These are phyloP conservation scores for Serendipita vermifera DNA, from an alignment of 768 basidiomycete genomes.

Conservation along the genomic window DNA sequence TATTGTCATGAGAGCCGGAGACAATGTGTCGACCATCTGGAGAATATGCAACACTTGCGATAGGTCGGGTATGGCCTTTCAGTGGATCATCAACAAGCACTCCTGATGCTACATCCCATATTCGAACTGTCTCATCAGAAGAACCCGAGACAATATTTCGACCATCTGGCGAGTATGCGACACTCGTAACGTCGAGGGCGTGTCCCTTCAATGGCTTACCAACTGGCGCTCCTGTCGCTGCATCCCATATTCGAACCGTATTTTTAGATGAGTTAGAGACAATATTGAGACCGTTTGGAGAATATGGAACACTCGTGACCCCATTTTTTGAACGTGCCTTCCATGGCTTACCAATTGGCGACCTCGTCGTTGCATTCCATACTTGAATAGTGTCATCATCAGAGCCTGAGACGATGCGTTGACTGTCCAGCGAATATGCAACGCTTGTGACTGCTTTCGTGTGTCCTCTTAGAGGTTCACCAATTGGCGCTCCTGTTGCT, in stretches of 20 bases:
- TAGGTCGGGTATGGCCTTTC: background rate
- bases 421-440: slow-evolving; percentile 7
- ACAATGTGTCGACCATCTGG: slow-evolving; percentile 3
- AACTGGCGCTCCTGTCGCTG: slow-evolving; percentile 22
- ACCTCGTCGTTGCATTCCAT: slow-evolving; percentile 9
- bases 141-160: slow-evolving; percentile 30
- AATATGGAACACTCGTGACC: slow-evolving; percentile 29
- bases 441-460: background rate
- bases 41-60: slow-evolving; percentile 14
- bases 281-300: slow-evolving; percentile 30
- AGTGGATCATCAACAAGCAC: background rate
- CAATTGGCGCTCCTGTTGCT: slow-evolving; percentile 1
- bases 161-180: slow-evolving; percentile 33
- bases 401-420: background rate
- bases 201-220: slow-evolving; percentile 26
- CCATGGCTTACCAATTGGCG: background rate
- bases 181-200: slow-evolving; percentile 31
- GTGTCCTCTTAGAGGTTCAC: slow-evolving; percentile 9
- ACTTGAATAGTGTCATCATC: slow-evolving; percentile 8
- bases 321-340: background rate
- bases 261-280: slow-evolving; percentile 31
- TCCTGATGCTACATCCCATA: slow-evolving; percentile 32
- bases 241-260: slow-evolving; percentile 34
- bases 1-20: background rate
- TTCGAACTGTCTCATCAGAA: slow-evolving; percentile 30